These are phyloP conservation scores for Vanilla planifolia DNA, from an alignment of 106 monocot genomes.

Conservation along the genomic window DNA sequence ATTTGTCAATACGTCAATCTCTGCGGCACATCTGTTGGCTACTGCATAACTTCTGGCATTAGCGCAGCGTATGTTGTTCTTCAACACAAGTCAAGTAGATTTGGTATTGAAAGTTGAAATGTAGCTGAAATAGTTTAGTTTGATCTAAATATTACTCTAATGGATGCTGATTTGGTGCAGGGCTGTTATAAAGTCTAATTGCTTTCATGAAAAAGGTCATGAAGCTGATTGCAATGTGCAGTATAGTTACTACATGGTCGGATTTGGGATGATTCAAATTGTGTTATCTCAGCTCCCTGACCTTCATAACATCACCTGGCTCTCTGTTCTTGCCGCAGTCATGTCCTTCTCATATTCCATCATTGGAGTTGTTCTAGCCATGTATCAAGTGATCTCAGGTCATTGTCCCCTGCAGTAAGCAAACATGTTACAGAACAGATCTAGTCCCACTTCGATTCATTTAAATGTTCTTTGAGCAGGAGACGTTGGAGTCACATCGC, in stretches of 20 bases:
- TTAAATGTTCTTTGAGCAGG: slow-evolving; percentile 15
- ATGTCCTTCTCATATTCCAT: slow-evolving; percentile 61
- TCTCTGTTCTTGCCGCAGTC: slow-evolving; percentile 53
- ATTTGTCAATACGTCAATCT: slow-evolving; percentile 48
- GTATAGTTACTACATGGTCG: slow-evolving; percentile 40
- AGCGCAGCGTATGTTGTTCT: slow-evolving; percentile 39
- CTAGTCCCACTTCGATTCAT: neutral
- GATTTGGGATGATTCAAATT: slow-evolving; percentile 42
- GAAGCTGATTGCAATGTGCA: slow-evolving; percentile 32
- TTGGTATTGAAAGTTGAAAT: too few relatives aligned
- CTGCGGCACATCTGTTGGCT: slow-evolving; percentile 41
- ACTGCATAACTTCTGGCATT: slow-evolving; percentile 56
- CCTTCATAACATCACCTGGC: slow-evolving; percentile 45
- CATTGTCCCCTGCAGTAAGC: neutral
- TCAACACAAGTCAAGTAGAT: too few relatives aligned
- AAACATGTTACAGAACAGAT: too few relatives aligned
- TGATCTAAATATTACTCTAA: neutral
- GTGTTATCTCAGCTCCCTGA: slow-evolving; percentile 53
- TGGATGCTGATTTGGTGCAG: slow-evolving; percentile 14
- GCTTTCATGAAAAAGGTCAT: slow-evolving; percentile 42
- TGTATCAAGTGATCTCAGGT: slow-evolving; percentile 31
- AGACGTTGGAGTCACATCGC: slow-evolving; percentile 15
- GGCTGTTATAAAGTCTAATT: slow-evolving; percentile 46
- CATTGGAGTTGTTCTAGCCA: slow-evolving; percentile 43
- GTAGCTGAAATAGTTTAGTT: neutral